These are phyloP conservation scores for Schizosaccharomyces cryophilus DNA, from an alignment of 805 yeast genomes.

Conservation along the genomic window DNA sequence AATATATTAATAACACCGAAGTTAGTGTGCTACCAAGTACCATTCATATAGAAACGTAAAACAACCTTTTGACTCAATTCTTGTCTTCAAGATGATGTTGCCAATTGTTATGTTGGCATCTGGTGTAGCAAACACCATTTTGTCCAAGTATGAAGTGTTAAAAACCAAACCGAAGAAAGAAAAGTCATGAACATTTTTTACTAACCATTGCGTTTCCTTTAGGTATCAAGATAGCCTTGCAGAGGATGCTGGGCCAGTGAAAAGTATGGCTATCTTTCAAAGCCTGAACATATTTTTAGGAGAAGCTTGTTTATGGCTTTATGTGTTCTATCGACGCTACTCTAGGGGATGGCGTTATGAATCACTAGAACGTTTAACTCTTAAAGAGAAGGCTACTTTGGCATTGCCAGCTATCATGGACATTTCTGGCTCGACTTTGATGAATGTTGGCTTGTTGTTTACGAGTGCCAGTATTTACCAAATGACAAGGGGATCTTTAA, in stretches of 20 bases:
- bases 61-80: no score
- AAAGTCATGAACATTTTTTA: neutral
- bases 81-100: conserved; percentile 6
- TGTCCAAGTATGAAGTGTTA: conserved; percentile 50
- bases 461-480: conserved; percentile 63
- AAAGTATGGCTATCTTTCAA: neutral
- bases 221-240: conserved; percentile 32
- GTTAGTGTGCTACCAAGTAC: no score
- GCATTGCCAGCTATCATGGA: conserved; percentile 51
- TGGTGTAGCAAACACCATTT: conserved; percentile 49
- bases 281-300: neutral
- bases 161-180: conserved; percentile 30
- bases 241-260: conserved; percentile 35
- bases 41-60: no score
- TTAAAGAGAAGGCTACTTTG: conserved; percentile 16
- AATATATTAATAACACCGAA: no score
- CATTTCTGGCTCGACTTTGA: conserved; percentile 43
- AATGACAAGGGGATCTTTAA: conserved; percentile 63
- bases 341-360: neutral
- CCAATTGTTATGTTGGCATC: conserved; percentile 35
- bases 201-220: conserved; percentile 20
- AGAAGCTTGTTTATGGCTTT: conserved; percentile 3
- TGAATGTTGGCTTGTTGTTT: conserved; percentile 50
- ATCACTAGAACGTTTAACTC: conserved; percentile 5
- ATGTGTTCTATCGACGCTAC: conserved; percentile 3